Evolutionary conservation across 2,329 filamentous ascomycete species (phyloP).

Genomic region (Helotiales sp.): DNA sequence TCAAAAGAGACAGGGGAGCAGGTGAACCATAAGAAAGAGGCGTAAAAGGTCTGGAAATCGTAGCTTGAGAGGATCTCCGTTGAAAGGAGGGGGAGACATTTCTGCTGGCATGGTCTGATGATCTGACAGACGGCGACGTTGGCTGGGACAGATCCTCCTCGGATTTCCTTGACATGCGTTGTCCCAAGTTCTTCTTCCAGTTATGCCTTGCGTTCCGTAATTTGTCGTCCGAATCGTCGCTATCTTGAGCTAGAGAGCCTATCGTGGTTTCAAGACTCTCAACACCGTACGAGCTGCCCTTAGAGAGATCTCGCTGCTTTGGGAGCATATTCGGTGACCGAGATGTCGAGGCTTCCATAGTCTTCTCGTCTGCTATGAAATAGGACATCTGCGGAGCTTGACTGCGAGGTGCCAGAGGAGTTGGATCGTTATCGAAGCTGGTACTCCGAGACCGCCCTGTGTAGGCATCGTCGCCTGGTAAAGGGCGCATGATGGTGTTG

Average conservation of each 20-base stretch:
- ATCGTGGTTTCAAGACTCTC: slow-evolving; percentile 44
- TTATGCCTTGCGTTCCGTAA: slow-evolving; percentile 35
- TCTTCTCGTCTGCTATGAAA: slow-evolving; percentile 56
- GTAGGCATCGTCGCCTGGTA: slow-evolving; percentile 52
- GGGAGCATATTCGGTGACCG: slow-evolving; percentile 39
- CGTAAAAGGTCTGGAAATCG: slow-evolving; percentile 52
- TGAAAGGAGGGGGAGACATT: slow-evolving; percentile 40
- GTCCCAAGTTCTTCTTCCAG: slow-evolving; percentile 38
- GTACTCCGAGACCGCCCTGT: slow-evolving; percentile 47
- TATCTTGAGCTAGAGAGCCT: slow-evolving; percentile 39
- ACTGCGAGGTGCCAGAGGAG: slow-evolving; percentile 44
- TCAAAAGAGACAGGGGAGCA: slow-evolving; percentile 50
- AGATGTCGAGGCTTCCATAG: slow-evolving; percentile 50
- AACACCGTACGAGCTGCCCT: slow-evolving; percentile 42
- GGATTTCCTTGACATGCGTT: slow-evolving; percentile 27
- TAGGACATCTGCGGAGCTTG: slow-evolving; percentile 55
- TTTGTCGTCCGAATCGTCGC: slow-evolving; percentile 39
- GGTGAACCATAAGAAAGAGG: slow-evolving; percentile 50
- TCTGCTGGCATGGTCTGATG: slow-evolving; percentile 44
- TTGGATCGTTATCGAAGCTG: slow-evolving; percentile 46
- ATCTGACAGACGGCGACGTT: slow-evolving; percentile 41
- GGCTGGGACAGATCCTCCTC: slow-evolving; percentile 35
- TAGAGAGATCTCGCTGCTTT: slow-evolving; percentile 45
- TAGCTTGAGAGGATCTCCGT: slow-evolving; percentile 42
- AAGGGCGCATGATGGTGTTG: slow-evolving; percentile 50